Evolutionary conservation across 768 basidiomycete genomes (phyloP), one percentile per base, ranked within the genome.

Genomic region (Boletus pseudo-olivaceus): DNA sequence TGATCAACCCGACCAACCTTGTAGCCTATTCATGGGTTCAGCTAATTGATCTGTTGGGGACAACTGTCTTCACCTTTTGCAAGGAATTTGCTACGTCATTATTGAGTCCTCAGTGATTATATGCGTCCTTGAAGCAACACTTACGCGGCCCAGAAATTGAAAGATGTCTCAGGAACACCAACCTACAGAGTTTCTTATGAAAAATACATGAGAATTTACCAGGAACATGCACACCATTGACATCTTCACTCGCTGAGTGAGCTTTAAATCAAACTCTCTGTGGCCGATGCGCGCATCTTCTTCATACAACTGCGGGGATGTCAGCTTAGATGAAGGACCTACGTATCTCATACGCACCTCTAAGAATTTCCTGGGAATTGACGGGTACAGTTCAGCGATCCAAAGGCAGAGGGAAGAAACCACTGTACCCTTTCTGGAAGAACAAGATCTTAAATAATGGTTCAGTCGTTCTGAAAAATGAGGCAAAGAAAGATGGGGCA

Each of bases 1-100:
- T 99, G 97, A 65, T 98, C 96, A 17, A 99, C 97, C 12, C 91
- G 86, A 7, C 97, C 97, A 49, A 99, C 92, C 72, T 95, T 95
- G 73, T 94, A 89, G 0, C 92, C 90, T 88, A 26, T 9, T 10
- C 8, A 2, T 35, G 4, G 8, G 45, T 55, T 43, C 15, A 61
- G 47, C 14, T 17, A 37, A 39, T 1, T 6, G 8, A 0, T 23
- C 17, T 1, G 5, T 32, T 7, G 9, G 29, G 17, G 19, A 33
- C 1, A 17, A 17, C 11, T 26, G 1, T 45, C 17, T 34, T 56
- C 29, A 68, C 65, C 65, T 66, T 90, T 88, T 4, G 83, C 90
- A 27, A 93, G 80, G 61, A 93, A 93, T 75, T 92, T 93, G 4
- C 87, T 89, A 54, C 3, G 7, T 53, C 38, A 32, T 42, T 39